Evolutionary conservation across 805 yeast genomes (phyloP).

Genomic region (Priceomyces castillae): DNA sequence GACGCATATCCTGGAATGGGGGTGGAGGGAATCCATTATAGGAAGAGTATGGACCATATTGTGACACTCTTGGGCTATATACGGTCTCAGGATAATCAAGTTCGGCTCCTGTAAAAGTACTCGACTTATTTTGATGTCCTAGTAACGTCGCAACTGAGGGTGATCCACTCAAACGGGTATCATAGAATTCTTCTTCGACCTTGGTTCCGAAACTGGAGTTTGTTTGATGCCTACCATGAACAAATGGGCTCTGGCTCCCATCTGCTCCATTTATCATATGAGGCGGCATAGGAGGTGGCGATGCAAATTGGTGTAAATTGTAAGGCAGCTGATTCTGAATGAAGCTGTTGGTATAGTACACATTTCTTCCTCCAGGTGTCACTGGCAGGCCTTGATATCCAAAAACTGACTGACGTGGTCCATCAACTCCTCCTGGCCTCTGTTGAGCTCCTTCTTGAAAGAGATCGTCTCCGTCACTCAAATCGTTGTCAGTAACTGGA

Average conservation of each 20-base stretch:
- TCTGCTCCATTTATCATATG: neutral
- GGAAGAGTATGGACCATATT: conserved; percentile 15
- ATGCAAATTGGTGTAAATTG: conserved; percentile 6
- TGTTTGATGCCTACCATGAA: conserved; percentile 4
- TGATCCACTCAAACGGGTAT: neutral
- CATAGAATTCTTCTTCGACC: conserved; percentile 14
- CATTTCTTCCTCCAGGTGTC: neutral
- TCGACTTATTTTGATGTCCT: conserved; percentile 17
- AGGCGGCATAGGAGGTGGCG: conserved; percentile 5
- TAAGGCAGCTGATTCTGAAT: conserved; percentile 3
- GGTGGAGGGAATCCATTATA: conserved; percentile 2
- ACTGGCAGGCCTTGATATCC: neutral
- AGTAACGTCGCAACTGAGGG: conserved; percentile 1
- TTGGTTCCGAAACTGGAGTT: conserved; percentile 18
- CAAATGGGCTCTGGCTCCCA: neutral
- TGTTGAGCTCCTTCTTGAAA: conserved; percentile 6
- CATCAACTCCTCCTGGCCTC: neutral
- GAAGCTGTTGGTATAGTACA: neutral
- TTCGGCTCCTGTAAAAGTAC: conserved; percentile 28
- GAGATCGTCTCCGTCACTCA: conserved; percentile 10
- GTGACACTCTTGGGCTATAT: conserved; percentile 21
- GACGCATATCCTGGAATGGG: conserved; percentile 19
- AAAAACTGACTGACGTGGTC: neutral
- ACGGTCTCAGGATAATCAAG: conserved; percentile 31
- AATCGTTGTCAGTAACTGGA: neutral